Percentiles rank a stretch among this genome's conserved stretches.
Conservation (phyloP, 345 rosid genomes). For the Rhodamnia argentea region DNA sequence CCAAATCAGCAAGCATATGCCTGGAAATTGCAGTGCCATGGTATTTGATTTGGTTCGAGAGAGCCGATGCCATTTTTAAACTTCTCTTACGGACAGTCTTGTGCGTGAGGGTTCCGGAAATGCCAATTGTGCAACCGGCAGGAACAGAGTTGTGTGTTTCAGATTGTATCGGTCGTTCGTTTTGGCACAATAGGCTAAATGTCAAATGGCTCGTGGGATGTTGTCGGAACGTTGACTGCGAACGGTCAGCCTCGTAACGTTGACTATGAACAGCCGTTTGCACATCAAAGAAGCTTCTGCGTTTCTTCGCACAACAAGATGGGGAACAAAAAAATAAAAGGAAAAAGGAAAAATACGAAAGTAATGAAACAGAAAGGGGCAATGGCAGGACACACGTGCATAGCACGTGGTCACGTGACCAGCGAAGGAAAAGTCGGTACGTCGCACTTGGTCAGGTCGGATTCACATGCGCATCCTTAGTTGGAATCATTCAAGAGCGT, state of each 20-base stretch:
- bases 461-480: background rate
- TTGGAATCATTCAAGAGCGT: background rate
- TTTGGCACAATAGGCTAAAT: background rate
- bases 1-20: no score
- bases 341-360: accelerated
- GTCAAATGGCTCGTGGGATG: background rate
- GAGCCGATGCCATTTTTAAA: background rate
- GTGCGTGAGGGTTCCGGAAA: background rate
- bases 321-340: background rate
- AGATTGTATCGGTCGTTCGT: background rate
- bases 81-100: background rate
- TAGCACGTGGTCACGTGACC: background rate
- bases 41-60: background rate
- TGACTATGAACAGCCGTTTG: background rate
- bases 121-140: background rate
- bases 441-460: background rate
- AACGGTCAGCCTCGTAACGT: background rate
- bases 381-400: background rate
- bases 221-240: background rate
- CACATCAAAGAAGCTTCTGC: background rate
- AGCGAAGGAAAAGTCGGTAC: background rate
- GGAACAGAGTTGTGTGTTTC: background rate
- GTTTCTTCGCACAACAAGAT: no score
- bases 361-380: background rate
- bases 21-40: no score